Evolutionary conservation across 2,329 filamentous ascomycete species (phyloP), one percentile per base, ranked within the genome.

Genomic region (Phialophora verrucosa): DNA sequence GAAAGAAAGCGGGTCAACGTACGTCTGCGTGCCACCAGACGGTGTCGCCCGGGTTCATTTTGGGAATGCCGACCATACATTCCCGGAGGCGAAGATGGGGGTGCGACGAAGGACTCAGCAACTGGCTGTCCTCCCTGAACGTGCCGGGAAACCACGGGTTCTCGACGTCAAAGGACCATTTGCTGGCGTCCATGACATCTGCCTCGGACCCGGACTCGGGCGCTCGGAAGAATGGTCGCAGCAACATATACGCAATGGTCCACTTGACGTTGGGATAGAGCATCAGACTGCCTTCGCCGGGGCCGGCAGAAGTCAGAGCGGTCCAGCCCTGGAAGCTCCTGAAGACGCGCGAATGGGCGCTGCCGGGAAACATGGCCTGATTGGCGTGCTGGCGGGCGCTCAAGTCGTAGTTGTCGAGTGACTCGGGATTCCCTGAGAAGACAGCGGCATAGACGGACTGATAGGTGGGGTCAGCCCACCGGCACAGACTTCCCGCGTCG

Each of bases 311-410:
- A 0, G 78, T 81, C 20, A 81, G 72, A 2, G 78, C 80, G 3
- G 79, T 81, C 80, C 79, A 82, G 38, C 79, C 80, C 68, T 81
- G 78, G 68, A 77, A 81, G 5, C 74, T 74, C 7, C 78, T 74
- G 47, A 81, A 75, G 5, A 80, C 78, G 1, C 74, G 74, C 0
- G 77, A 80, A 64, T 81, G 76, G 0, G 76, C 77, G 14, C 64
- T 58, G 4, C 77, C 79, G 6, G 75, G 72, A 66, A 78, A 81
- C 23, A 78, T 64, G n/a, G 70, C 71, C 25, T 71, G 66, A 1
- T 68, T 71, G 20, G 71, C 71, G 20, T 65, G 64, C 54, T 77
- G 75, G 42, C 80, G 76, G 4, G 73, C 62, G 14, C 66, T 70
- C 17, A 82, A 72, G 68, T 82, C 75, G 62, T 77, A 81, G 5